These are phyloP conservation scores for Carnegiea gigantea DNA, from an alignment of 179 eudicot species.

Conservation along the genomic window DNA sequence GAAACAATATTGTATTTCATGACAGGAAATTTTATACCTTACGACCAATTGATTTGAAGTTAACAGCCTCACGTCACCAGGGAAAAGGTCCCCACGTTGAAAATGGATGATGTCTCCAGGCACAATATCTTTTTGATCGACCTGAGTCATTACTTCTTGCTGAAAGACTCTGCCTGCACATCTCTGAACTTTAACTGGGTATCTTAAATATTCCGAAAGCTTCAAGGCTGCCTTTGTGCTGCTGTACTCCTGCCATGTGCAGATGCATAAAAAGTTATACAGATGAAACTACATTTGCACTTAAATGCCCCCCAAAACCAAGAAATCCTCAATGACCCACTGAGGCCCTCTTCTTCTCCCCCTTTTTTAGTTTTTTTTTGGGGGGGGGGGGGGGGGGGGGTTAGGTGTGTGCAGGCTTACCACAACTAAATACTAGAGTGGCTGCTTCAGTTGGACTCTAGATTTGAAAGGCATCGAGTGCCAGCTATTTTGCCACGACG, in stretches of 20 bases:
- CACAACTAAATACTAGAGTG: too few relatives aligned
- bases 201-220: conserved; percentile 47
- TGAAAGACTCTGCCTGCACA: conserved; percentile 51
- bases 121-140: conserved; percentile 52
- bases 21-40: conserved; percentile 30
- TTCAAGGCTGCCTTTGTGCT: conserved; percentile 57
- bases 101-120: conserved; percentile 50
- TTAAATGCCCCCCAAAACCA: too few relatives aligned
- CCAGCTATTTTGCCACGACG: too few relatives aligned
- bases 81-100: conserved; percentile 55
- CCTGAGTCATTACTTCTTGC: conserved; percentile 44
- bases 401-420: too few relatives aligned
- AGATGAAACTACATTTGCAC: not conserved
- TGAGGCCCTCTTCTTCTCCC: too few relatives aligned
- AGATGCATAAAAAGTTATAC: not conserved
- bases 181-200: conserved; percentile 52
- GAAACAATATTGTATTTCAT: not conserved
- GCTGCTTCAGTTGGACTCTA: too few relatives aligned
- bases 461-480: too few relatives aligned
- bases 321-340: not conserved
- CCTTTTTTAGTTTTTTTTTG: too few relatives aligned
- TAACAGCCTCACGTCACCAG: conserved; percentile 51
- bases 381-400: too few relatives aligned
- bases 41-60: conserved; percentile 48
- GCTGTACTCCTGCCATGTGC: conserved; percentile 37